Base-by-base conservation (phyloP, 257 asterid species). In the Eucommia ulmoides region DNA sequence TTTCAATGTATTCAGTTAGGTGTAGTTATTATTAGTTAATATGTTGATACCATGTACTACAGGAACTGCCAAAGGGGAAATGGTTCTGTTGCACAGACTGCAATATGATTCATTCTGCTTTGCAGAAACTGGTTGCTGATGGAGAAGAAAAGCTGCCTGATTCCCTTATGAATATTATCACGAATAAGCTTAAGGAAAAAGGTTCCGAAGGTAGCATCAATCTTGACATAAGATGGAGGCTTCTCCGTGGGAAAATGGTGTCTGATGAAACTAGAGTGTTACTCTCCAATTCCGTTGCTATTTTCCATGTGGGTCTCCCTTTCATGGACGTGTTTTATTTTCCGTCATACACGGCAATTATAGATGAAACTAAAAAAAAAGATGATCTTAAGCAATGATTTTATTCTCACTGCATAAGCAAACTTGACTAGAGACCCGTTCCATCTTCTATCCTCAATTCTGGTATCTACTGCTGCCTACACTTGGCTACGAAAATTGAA, bases 21-120 rank as follows among this genome's bases (percentile, higher is more conserved):
- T n/a, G n/a, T n/a, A n/a, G n/a, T n/a, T n/a, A n/a, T n/a, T n/a
- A n/a, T n/a, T n/a, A n/a, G n/a, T n/a, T n/a, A n/a, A n/a, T n/a
- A n/a, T n/a, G n/a, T n/a, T n/a, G n/a, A n/a, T n/a, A n/a, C n/a
- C n/a, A n/a, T 29, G 50, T 67, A 50, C 41, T 63, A 49, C 82
- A 89, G 97, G 95, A 77, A 50, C 59, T 83, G 62, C 95, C 99
- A 2, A 65, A 71, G 24, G 72, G 70, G 48, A 80, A 81, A 38
- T 91, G 99, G 99, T 91, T 85, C 73, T 89, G 98, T 56, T 59
- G 81, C 63, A 51, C 20, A 33, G 74, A 55, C 25, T 91, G 99
- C 72, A 64, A 64, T 41, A 56, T 22, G 56, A 68, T 87, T 56
- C 81, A 81, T 55, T 63, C 69, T 41, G 35, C 72, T 45, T 81